Base-by-base conservation (phyloP, 202 grass and related monocot genomes). In the Setaria viridis region DNA sequence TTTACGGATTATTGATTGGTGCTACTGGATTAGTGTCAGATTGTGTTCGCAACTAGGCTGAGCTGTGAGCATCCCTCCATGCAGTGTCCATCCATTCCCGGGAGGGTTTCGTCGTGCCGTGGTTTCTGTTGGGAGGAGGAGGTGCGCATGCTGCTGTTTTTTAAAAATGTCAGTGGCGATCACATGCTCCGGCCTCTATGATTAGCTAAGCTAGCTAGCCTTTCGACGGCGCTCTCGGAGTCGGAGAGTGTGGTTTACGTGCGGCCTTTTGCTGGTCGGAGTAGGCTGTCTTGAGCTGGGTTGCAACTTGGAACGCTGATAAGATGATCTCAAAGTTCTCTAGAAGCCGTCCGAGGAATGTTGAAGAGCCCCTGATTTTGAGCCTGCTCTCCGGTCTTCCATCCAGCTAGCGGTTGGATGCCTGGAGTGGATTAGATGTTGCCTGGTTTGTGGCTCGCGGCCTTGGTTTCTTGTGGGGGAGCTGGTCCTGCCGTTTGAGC, bases 161-260 rank as follows among this genome's bases (percentile, higher is more conserved):
- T 20, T 12, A 41, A 49, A 64, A 43, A 42, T 68, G 37, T 1
- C 19, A 3, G 77, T 67, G 82, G 69, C 70, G 13, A 2, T 16
- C 82, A 81, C 82, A 85, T 85, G 87, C 75, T 75, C 67, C 51
- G 41, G 14, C 11, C n/a, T 32, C 2, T 19, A 55, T 25, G 49
- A 39, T 59, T 72, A 43, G 51, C 5, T 25, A 25, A 4, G 15
- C 50, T 17, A 17, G 6, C 21, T 69, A 6, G 45, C n/a, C 68
- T 21, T 29, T 12, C 8, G 19, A 41, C 62, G 72, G 70, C 48
- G n/a, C 8, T 55, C 7, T 25, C 4, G 67, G 42, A 29, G 0
- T 45, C 13, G 37, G 17, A 16, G 69, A 9, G 11, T 60, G 9
- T 29, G 47, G 46, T 64, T 49, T 73, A 74, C 13, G 11, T 20